Percentiles rank a stretch among this genome's conserved stretches.
Conservation (phyloP, 805 yeast genomes). For the Saccharomyces mikatae region DNA sequence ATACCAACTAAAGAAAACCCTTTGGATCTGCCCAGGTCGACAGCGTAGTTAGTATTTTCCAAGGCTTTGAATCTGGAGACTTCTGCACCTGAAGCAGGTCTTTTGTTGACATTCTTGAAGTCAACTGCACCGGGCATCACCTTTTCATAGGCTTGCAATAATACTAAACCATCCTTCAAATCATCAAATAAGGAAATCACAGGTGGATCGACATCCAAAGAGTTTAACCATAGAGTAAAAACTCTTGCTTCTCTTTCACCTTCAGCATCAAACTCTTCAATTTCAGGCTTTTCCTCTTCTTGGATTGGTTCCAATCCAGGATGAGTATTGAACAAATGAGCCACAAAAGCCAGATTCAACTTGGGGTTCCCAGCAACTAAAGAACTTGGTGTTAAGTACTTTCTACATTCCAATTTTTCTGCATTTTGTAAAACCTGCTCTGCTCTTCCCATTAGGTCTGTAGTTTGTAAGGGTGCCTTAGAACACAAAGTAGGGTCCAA, state of each 20-base stretch:
- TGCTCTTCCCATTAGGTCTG: conserved; percentile 71
- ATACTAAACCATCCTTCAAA: conserved; percentile 81
- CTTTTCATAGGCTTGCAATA: conserved; percentile 89
- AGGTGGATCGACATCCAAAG: conserved; percentile 92
- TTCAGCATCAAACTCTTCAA: conserved; percentile 97
- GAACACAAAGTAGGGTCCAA: conserved; percentile 80
- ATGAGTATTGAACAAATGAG: conserved; percentile 90
- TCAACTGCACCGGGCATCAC: conserved; percentile 91
- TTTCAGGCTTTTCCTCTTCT: conserved; percentile 83
- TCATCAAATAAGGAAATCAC: conserved; percentile 89
- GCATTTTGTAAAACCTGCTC: conserved; percentile 81
- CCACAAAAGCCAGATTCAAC: conserved; percentile 93
- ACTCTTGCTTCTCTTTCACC: conserved; percentile 99
- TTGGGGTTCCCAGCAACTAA: conserved; percentile 94
- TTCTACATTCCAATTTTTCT: conserved; percentile 84
- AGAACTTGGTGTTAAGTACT: conserved; percentile 88
- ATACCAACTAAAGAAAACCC: conserved; percentile 93
- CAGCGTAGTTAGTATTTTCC: conserved; percentile 98
- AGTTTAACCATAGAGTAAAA: conserved; percentile 93
- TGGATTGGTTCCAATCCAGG: conserved; percentile 96
- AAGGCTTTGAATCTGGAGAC: conserved; percentile 87
- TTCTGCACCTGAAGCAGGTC: conserved; percentile 67
- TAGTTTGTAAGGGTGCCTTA: conserved; percentile 68
- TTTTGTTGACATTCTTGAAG: conserved; percentile 70
- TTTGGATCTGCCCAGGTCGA: conserved; percentile 87